Percentiles rank a stretch among this genome's conserved stretches.
These are phyloP conservation scores for Clarkia xantiana DNA, from an alignment of 345 rosid species.

Conservation along the genomic window DNA sequence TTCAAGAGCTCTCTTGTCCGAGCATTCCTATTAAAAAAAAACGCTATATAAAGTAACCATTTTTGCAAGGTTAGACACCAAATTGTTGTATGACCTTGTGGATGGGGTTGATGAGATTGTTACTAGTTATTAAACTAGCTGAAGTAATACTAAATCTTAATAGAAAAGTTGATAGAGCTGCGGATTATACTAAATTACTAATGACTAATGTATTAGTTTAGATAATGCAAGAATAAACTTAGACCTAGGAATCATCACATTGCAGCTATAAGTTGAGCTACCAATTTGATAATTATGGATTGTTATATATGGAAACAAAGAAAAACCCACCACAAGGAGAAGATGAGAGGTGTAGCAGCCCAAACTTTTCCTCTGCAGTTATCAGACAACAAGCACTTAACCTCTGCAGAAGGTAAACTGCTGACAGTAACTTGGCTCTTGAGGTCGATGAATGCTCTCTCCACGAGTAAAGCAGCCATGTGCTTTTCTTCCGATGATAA, in stretches of 20 bases:
- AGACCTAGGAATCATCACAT: too few relatives aligned
- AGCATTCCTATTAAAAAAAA: slow-evolving; percentile 57
- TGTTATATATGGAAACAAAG: not conserved
- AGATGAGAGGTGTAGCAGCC: slow-evolving; percentile 66
- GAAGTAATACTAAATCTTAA: too few relatives aligned
- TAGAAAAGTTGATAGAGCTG: too few relatives aligned
- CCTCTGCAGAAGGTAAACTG: slow-evolving; percentile 79
- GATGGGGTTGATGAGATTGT: too few relatives aligned
- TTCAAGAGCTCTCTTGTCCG: slow-evolving; percentile 79
- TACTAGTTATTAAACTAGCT: too few relatives aligned
- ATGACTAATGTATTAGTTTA: too few relatives aligned
- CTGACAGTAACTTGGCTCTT: slow-evolving; percentile 88
- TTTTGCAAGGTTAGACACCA: too few relatives aligned
- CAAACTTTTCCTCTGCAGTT: slow-evolving; percentile 65
- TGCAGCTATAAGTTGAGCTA: too few relatives aligned
- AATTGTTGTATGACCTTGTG: too few relatives aligned
- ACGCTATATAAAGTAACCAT: slow-evolving; percentile 1
- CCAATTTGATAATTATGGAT: too few relatives aligned
- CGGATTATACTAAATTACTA: too few relatives aligned
- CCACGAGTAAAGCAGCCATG: slow-evolving; percentile 92
- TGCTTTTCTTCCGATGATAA: slow-evolving; percentile 75
- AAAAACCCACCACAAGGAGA: slow-evolving; percentile 66
- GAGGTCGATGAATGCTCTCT: slow-evolving; percentile 89
- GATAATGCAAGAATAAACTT: too few relatives aligned
- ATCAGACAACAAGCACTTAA: slow-evolving; percentile 69